Conservation (phyloP, 192 early-diverging fungal genomes). For the Coemansia sp. region DNA sequence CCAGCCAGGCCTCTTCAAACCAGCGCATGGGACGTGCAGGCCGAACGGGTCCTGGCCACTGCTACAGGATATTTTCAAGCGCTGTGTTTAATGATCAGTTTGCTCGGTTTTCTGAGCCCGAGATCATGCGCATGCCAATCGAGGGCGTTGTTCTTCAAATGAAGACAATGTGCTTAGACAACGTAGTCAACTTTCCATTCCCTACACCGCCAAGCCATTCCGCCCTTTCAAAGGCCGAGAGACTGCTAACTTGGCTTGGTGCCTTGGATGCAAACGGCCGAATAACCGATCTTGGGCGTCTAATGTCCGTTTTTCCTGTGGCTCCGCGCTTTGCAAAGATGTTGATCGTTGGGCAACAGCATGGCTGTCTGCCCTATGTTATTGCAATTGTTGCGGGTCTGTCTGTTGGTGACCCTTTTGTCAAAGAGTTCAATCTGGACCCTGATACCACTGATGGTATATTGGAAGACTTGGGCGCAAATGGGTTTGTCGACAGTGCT, state of each 20-base stretch:
- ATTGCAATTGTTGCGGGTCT: constrained; percentile 90
- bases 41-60: constrained; percentile 93
- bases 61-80: constrained; percentile 91
- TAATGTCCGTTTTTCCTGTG: constrained; percentile 91
- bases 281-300: constrained; percentile 80
- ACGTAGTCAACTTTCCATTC: constrained; percentile 96
- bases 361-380: constrained; percentile 79
- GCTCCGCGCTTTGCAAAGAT: constrained; percentile 79
- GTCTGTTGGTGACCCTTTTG: constrained; percentile 92
- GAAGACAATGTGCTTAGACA: constrained; percentile 97
- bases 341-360: constrained; percentile 86
- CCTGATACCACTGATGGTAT: constrained; percentile 29
- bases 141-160: constrained; percentile 96
- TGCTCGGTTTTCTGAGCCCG: constrained; percentile 78
- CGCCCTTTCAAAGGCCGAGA: constrained; percentile 78
- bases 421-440: constrained; percentile 70
- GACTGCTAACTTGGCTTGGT: constrained; percentile 71
- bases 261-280: constrained; percentile 66
- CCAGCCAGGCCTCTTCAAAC: constrained; percentile 88
- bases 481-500: constrained; percentile 32
- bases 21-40: constrained; percentile 98
- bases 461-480: constrained; percentile 52
- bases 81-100: constrained; percentile 94
- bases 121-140: constrained; percentile 92
- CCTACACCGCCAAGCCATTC: constrained; percentile 85